Evolutionary conservation across 768 basidiomycete genomes (phyloP), one percentile per base, ranked within the genome.

Genomic region (Neoboletus subvelutipes): DNA sequence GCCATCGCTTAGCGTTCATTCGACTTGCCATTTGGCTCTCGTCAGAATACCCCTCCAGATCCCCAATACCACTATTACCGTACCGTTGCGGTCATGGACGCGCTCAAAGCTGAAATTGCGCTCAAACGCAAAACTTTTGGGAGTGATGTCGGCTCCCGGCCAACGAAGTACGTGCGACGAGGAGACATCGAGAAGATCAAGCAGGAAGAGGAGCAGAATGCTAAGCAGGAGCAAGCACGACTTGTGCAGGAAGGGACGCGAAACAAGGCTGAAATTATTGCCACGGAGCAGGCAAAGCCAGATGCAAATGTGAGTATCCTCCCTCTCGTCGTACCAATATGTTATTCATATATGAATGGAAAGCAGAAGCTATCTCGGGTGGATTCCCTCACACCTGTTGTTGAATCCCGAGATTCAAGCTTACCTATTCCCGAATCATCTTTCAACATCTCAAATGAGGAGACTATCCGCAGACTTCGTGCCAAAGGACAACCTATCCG

Each of bases 381-480:
- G 17, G 61, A 67, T 48, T 75, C 78, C n/a, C 74, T 77, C n/a
- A 75, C 79, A 15, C 72, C 77, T 39, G 57, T 50, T 24, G 61
- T 66, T 18, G 64, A 70, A 50, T 39, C 71, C 37, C 72, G 70
- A 37, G 78, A 77, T 31, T 63, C 69, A 52, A 74, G 74, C 48
- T 74, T 76, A 56, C 83, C 74, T 49, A 72, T 33, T 71, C 68
- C 72, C 0, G 70, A 74, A 29, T 70, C 75, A 1, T 65, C 72
- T 5, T 98, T 95, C 77, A 94, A 94, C 67, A 88, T 98, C 53
- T 92, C 95, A 2, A 92, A 94, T 55, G 90, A 94, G 58, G 97
- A 99, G 66, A 92, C 90, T 13, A 79, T 94, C 54, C 87, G 92
- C 10, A 84, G 97, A 22, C 83, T 99, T 15, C 87, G 97, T 45